phyloP scores from a whole-genome alignment of 345 rosid genomes.

The Citrus sinensis region DNA sequence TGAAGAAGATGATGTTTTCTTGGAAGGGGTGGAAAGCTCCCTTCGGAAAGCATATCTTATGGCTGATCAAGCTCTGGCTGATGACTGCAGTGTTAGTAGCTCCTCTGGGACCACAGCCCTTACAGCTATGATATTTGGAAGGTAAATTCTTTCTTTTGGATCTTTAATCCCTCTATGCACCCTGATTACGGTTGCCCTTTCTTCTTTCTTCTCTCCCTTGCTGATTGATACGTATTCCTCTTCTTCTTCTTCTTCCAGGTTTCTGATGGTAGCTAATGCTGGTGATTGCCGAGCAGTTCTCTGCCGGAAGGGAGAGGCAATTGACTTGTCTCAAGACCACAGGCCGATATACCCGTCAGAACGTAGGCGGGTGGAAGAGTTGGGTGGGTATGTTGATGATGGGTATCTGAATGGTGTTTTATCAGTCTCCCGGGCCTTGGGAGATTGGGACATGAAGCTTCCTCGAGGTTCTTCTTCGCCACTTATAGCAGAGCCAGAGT shows the following conservation, averaged over 20 bases:
- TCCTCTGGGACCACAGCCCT: constrained; percentile 91
- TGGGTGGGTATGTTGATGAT: constrained; percentile 64
- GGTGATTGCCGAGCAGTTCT: constrained; percentile 91
- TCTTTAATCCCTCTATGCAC: not conserved
- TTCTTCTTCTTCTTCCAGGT: constrained; percentile 29
- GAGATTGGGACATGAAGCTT: constrained; percentile 89
- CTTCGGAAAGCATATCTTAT: constrained; percentile 58
- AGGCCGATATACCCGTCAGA: constrained; percentile 60
- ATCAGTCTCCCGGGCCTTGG: constrained; percentile 82
- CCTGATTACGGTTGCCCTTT: not conserved
- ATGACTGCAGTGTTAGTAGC: constrained; percentile 52
- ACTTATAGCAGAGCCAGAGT: constrained; percentile 78
- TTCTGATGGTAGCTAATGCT: constrained; percentile 73
- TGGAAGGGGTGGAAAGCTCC: constrained; percentile 51
- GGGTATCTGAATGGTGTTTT: constrained; percentile 74
- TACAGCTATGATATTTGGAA: constrained; percentile 66
- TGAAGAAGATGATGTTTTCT: constrained; percentile 40
- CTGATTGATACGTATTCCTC: not conserved
- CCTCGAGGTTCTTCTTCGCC: constrained; percentile 65
- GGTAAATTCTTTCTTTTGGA: constrained; percentile 30
- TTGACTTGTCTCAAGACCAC: constrained; percentile 86
- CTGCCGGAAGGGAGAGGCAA: constrained; percentile 66
- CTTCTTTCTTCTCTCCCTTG: not conserved
- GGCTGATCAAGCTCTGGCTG: constrained; percentile 70
- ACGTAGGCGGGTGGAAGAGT: constrained; percentile 60